A percentile compares a stretch with the other conserved stretches of the same genome.
These are phyloP conservation scores for Boletus coffeatus DNA, from an alignment of 1,284 basidiomycete genomes.

Conservation along the genomic window DNA sequence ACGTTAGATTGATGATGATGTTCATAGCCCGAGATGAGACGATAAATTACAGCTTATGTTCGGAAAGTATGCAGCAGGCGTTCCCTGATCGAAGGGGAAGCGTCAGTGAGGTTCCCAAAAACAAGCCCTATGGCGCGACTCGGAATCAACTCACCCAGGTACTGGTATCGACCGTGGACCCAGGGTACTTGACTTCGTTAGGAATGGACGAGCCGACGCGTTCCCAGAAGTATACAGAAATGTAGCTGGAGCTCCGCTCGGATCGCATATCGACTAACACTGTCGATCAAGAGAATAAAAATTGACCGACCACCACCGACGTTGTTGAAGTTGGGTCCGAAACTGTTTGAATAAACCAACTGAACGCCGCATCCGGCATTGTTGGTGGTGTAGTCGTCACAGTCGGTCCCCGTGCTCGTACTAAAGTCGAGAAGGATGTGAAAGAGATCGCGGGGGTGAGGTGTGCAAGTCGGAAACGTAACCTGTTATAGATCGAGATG, in stretches of 20 bases:
- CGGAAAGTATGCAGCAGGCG: conserved; percentile 20
- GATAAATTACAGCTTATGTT: conserved; percentile 7
- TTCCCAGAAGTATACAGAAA: conserved; percentile 26
- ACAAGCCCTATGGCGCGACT: too few relatives aligned
- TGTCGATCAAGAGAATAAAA: neutral
- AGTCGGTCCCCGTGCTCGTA: conserved; percentile 39
- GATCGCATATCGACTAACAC: conserved; percentile 12
- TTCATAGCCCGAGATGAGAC: conserved; percentile 20
- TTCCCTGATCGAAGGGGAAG: conserved; percentile 12
- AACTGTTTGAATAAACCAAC: conserved; percentile 40
- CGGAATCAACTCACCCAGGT: neutral
- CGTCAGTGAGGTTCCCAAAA: neutral
- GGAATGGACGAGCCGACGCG: conserved; percentile 17
- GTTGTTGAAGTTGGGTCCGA: conserved; percentile 57
- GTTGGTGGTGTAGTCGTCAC: conserved; percentile 46
- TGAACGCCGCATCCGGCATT: conserved; percentile 65
- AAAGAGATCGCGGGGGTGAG: neutral
- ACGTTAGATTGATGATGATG: conserved; percentile 22
- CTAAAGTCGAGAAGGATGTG: conserved; percentile 24
- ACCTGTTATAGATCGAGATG: conserved; percentile 44
- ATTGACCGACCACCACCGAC: conserved; percentile 53
- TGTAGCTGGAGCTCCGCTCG: conserved; percentile 14
- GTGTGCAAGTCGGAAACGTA: conserved; percentile 22
- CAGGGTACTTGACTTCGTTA: conserved; percentile 3
- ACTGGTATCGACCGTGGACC: too few relatives aligned